Percentiles rank a stretch among this genome's conserved stretches.
Evolutionary conservation across 257 asterid genomes (phyloP).

Genomic region (Solanum bulbocastanum): DNA sequence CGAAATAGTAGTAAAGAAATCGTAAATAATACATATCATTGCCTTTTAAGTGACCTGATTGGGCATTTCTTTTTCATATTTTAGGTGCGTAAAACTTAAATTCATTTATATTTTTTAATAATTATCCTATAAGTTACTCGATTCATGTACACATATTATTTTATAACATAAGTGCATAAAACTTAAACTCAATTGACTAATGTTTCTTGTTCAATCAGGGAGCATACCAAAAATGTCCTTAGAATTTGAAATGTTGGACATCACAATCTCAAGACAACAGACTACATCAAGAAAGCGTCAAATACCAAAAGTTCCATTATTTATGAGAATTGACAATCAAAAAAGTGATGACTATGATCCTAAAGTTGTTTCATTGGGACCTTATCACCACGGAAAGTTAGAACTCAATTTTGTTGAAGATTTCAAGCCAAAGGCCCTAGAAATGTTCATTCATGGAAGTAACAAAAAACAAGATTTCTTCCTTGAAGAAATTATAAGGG

Average conservation of each 20-base stretch:
- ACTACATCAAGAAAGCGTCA: background rate
- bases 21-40: no score
- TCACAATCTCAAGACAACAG: background rate
- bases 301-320: slow-evolving; percentile 8
- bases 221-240: background rate
- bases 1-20: background rate
- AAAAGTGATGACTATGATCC: slow-evolving; percentile 5
- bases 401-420: slow-evolving; percentile 11
- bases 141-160: background rate
- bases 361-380: slow-evolving; percentile 16
- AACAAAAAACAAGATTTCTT: background rate
- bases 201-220: background rate
- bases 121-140: background rate
- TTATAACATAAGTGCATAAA: background rate
- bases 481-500: background rate
- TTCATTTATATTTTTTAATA: no score
- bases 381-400: slow-evolving; percentile 17
- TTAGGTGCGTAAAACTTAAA: background rate
- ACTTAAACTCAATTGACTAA: background rate
- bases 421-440: slow-evolving; percentile 6
- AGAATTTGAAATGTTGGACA: background rate
- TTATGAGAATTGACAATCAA: background rate
- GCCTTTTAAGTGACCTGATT: background rate
- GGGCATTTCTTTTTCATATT: background rate
- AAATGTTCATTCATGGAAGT: background rate